phyloP scores from a whole-genome alignment of 176 grass and related monocot species.

The Oryza rufipogon region DNA sequence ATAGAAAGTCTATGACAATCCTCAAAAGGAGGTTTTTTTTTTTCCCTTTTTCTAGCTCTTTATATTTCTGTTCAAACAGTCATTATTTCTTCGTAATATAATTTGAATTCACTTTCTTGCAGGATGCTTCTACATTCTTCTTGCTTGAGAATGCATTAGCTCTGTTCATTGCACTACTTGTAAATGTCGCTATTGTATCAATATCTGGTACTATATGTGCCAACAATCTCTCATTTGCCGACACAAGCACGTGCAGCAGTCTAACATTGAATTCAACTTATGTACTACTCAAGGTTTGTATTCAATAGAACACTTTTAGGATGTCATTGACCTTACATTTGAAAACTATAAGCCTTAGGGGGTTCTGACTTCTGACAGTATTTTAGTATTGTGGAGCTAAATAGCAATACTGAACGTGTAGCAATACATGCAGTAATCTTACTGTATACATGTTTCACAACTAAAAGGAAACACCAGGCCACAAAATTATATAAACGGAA shows the following conservation, averaged over 20 bases:
- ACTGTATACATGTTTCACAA: background rate
- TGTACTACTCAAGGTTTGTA: conserved; percentile 73
- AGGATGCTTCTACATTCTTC: conserved; percentile 72
- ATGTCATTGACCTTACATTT: background rate
- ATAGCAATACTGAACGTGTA: too few relatives aligned
- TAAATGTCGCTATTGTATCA: conserved; percentile 76
- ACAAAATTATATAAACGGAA: background rate
- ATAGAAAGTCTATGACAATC: background rate
- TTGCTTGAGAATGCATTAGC: conserved; percentile 74
- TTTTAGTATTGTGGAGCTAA: too few relatives aligned
- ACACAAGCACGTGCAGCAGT: conserved; percentile 44
- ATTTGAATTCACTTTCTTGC: background rate
- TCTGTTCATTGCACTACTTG: conserved; percentile 64
- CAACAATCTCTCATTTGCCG: conserved; percentile 32
- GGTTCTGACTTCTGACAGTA: background rate
- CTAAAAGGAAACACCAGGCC: background rate
- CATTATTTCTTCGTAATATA: background rate
- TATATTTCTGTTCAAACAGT: background rate
- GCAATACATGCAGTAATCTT: too few relatives aligned
- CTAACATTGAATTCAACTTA: conserved; percentile 59
- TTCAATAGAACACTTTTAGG: background rate
- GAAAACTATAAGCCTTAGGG: background rate
- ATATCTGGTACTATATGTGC: conserved; percentile 61
- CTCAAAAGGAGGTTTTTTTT: background rate
- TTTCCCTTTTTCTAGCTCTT: background rate